Evolutionary conservation across 495 filamentous ascomycete genomes (phyloP), one percentile per base, ranked within the genome.

Genomic region (Daldinia decipiens): DNA sequence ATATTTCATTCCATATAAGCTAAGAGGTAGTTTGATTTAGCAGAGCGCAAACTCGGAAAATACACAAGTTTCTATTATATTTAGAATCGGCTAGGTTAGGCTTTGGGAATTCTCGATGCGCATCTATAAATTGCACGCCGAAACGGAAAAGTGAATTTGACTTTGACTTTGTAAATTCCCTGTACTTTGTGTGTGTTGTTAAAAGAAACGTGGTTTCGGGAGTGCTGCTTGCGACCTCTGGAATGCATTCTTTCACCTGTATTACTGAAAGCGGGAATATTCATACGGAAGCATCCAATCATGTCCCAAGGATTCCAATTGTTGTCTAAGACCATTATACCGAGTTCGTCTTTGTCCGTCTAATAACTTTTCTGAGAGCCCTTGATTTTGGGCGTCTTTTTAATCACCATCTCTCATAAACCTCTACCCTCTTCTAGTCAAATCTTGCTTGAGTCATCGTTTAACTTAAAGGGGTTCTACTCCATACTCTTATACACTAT

Each of bases 271-370:
- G 32, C 73, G 65, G 75, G 59, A 67, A 32, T 29, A 52, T 27
- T n/a, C 31, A 60, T 40, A 73, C 75, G 75, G 65, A 77, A 77
- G 45, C 75, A 70, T 70, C 70, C 62, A 62, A 68, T 68, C 51
- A 61, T 24, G 45, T 45, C 36, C 59, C 21, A n/a, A 51, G 58
- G 45, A 27, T 36, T 59, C 39, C 24, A n/a, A 45, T 54, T 54
- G 68, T 73, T 61, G 61, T 65, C 47, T 63, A 24, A 58, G 31
- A 34, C 2, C 21, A 59, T 57, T 50, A 21, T 67, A 34, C 13
- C 15, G 24, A 21, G 12, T 11, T 8, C 1, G 26, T 24, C 70
- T 72, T 68, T 72, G 70, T 66, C 40, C 19, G 6, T 36, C 5
- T 15, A 2, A n/a, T 57, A 38, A 9, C n/a, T 59, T 65, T 68